Base-by-base conservation (phyloP, 2,329 filamentous ascomycete species). In the Aspergillus ochraceoroseus region DNA sequence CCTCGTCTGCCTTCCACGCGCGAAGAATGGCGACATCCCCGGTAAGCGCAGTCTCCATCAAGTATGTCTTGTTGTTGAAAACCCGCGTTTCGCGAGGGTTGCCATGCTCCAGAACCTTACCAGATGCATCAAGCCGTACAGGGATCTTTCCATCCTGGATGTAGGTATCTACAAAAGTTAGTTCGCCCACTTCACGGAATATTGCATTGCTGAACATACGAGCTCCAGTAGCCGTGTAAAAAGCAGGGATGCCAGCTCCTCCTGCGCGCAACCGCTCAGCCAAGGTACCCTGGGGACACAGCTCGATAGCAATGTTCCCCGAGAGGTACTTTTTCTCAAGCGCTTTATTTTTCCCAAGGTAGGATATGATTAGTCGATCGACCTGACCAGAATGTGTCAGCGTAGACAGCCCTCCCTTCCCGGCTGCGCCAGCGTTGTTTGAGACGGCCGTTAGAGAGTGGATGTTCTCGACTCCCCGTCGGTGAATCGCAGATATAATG, bases 91-190 rank as follows among this genome's bases (percentile, higher is more conserved):
- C 86, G 20, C 83, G 76, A 13, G 78, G 74, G 32, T 71, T 72
- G 2, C 82, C 82, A 49, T 73, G 75, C 62, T 85, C 77, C 1
- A 84, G 66, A 82, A 95, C 64, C 74, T 94, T 59, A 82, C 89
- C 50, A 79, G 94, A 67, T 72, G 88, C 56, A 87, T 95, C 68
- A 79, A 90, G 66, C 66, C 90, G 64, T 85, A 94, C 64, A 77
- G 87, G 64, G 7, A 67, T 66, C 31, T 64, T 56, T 11, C 65
- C 65, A n/a, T 63, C 58, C 29, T 67, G 61, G 5, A 66, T 58
- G 20, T 59, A 57, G 0, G 64, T 67, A 30, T 60, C 62, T 64
- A 32, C n/a, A 2, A 26, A 20, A 27, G n/a, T 2, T n/a, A 15
- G 5, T 35, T 30, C 37, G 32, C 32, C 12, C 30, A 5, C 7